These are phyloP conservation scores for Scalesia atractyloides DNA, from an alignment of 129 eudicot species.

Conservation along the genomic window DNA sequence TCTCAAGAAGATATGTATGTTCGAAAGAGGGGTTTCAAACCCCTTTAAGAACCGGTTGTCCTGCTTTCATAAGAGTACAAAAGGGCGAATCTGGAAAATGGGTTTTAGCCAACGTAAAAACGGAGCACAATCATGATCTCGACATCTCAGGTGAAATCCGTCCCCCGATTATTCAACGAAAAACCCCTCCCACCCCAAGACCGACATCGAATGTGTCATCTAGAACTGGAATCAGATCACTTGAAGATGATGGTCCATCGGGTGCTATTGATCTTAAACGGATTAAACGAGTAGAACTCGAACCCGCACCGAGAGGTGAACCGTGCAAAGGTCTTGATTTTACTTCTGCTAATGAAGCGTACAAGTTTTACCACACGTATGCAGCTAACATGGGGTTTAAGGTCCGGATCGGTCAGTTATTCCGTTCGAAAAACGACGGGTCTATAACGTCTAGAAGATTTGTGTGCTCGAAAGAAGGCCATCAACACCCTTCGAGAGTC, in stretches of 20 bases:
- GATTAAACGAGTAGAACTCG: constrained; percentile 61
- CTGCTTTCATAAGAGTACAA: constrained; percentile 81
- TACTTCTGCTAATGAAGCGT: constrained; percentile 67
- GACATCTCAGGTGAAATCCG: constrained; percentile 58
- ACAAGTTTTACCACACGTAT: constrained; percentile 65
- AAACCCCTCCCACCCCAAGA: constrained; percentile 52
- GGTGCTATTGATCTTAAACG: constrained; percentile 65
- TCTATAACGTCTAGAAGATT: constrained; percentile 82
- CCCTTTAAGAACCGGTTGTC: constrained; percentile 76
- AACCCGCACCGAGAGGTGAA: constrained; percentile 46
- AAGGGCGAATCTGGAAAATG: constrained; percentile 75
- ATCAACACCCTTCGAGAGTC: constrained; percentile 88
- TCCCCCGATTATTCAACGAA: constrained; percentile 54
- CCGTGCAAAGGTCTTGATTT: constrained; percentile 81
- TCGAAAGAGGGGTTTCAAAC: constrained; percentile 89
- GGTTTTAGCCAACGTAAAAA: constrained; percentile 75
- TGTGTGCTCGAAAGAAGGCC: constrained; percentile 92
- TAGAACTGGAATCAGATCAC: constrained; percentile 73
- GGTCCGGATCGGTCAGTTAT: constrained; percentile 79
- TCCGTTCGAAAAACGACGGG: constrained; percentile 85
- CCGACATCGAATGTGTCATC: constrained; percentile 47
- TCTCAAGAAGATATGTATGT: constrained; percentile 78
- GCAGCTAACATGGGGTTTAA: constrained; percentile 67
- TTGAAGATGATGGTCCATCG: constrained; percentile 70
- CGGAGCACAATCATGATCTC: constrained; percentile 82